Conservation (phyloP, 225 moss, liverwort and hornwort species). For the Physcomitrellopsis africana region DNA sequence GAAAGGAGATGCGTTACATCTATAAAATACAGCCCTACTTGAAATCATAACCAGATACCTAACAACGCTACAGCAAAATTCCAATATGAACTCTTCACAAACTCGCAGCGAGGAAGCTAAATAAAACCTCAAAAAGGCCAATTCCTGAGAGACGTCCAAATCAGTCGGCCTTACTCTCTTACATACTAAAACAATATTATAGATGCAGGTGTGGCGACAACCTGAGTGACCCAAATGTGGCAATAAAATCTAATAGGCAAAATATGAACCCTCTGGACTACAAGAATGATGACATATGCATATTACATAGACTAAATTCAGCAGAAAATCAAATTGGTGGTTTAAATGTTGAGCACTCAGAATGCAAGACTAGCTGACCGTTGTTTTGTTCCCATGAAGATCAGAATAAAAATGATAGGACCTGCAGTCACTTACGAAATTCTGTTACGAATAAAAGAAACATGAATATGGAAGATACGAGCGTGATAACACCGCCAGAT, state of each 20-base stretch:
- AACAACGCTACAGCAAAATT: too few species aligned
- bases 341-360: background rate
- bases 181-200: too few species aligned
- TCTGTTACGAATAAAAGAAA: constrained; percentile 63
- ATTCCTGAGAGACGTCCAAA: too few species aligned
- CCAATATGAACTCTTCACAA: too few species aligned
- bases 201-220: too few species aligned
- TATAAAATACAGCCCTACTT: too few species aligned
- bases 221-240: too few species aligned
- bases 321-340: background rate
- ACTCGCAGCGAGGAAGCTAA: too few species aligned
- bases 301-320: background rate
- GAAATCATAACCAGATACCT: too few species aligned
- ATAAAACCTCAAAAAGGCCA: too few species aligned
- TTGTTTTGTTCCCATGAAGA: background rate
- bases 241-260: background rate
- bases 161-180: too few species aligned
- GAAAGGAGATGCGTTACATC: too few species aligned
- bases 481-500: constrained; percentile 71
- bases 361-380: background rate
- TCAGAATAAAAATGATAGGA: constrained; percentile 1
- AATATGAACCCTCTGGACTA: constrained; percentile 4
- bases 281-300: background rate
- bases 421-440: constrained; percentile 47
- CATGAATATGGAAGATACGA: constrained; percentile 68